Base-by-base conservation (phyloP, 2,329 filamentous ascomycete genomes). In the Hymenotorrendiella dingleyae region DNA sequence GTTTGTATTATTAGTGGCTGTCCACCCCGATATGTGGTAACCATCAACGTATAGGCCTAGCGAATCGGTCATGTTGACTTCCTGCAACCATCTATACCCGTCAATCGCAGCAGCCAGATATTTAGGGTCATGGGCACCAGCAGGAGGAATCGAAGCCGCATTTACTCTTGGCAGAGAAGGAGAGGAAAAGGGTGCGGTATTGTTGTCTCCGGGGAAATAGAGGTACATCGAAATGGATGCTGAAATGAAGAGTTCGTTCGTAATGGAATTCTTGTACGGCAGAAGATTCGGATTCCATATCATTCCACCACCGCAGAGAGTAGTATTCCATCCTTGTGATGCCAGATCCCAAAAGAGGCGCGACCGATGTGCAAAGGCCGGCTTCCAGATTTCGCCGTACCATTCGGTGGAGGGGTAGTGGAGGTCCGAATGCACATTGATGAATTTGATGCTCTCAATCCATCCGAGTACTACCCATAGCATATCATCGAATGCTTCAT, bases 261-360 rank as follows among this genome's bases (percentile, higher is more conserved):
- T 97, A 55, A 97, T 94, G 49, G 91, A 88, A 58, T 97, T 97
- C 61, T 96, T 97, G 69, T 96, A 97, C 0, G 89, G 88, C 28
- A 73, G 64, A 21, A 91, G 67, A 26, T 78, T 76, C 3, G 87
- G 87, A 53, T 86, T 94, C 91, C 91, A 97, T 11, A 80, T 76
- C 85, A 97, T 94, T 33, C 91, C 91, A 17, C 91, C 91, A 4
- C 76, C 76, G 56, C 91, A 97, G 4, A 94, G 73, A 19, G 71
- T 72, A 17, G 77, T 84, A 58, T 94, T 85, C 88, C 90, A 97
- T 4, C 91, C 88, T 9, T 73, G 68, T 4, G 78, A 74, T 4
- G 86, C 85, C 27, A 94, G 67, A 22, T 90, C 84, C 74, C 90
- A 95, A 65, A 96, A 96, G 11, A 93, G 67, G 32, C 85, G 79